Conservation (phyloP, 345 rosid genomes). For the Arabidopsis arenosa region DNA sequence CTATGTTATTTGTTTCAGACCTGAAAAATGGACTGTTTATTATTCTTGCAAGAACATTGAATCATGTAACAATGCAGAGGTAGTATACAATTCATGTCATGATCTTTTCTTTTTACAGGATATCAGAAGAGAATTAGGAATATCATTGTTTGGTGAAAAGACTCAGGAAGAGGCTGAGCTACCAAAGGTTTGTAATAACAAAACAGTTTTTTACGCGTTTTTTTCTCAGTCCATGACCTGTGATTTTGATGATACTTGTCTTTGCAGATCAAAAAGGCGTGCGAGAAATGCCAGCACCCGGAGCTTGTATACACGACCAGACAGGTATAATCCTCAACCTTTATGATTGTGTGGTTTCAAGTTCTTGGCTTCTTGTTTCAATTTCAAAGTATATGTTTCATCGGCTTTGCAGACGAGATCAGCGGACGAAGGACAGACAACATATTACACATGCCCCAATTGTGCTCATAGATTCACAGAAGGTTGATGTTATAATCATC, state of each 20-base stretch:
- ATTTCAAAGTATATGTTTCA: background rate
- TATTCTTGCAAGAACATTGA: slow-evolving; percentile 16
- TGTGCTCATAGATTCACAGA: slow-evolving; percentile 47
- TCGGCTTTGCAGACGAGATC: slow-evolving; percentile 44
- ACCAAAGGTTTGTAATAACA: slow-evolving; percentile 38
- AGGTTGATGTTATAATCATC: slow-evolving; percentile 36
- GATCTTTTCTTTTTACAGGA: slow-evolving; percentile 27
- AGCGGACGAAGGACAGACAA: slow-evolving; percentile 46
- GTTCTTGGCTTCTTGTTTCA: slow-evolving; percentile 18
- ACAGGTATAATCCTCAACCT: slow-evolving; percentile 31
- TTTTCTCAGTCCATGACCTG: background rate
- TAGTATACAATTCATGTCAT: background rate
- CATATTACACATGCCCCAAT: slow-evolving; percentile 46
- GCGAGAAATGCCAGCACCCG: slow-evolving; percentile 48
- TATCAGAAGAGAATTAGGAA: slow-evolving; percentile 46
- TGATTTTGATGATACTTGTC: background rate
- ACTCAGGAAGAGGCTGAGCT: slow-evolving; percentile 35
- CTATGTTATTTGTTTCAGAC: background rate
- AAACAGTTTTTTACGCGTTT: too few species aligned
- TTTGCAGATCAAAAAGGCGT: slow-evolving; percentile 45
- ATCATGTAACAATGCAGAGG: background rate
- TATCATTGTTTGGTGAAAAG: slow-evolving; percentile 39
- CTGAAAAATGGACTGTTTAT: background rate
- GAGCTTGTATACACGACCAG: slow-evolving; percentile 49
- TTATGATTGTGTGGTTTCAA: background rate